Evolutionary conservation across 768 basidiomycete species (phyloP), one percentile per base, ranked within the genome.

Genomic region (Russula sp.): DNA sequence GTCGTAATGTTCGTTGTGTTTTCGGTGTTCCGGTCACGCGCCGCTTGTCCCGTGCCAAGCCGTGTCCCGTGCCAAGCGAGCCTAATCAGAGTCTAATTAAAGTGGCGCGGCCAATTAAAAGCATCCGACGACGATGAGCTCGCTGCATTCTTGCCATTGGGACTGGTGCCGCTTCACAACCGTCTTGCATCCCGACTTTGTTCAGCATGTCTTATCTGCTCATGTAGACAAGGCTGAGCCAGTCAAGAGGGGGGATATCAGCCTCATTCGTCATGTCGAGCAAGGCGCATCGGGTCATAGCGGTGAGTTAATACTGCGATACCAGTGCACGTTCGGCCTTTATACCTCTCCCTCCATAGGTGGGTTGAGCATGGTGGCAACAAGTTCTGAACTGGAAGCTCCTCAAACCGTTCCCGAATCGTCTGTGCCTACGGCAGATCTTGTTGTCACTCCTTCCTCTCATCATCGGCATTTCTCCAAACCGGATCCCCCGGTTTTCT

Each of bases 141-240:
- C 62, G 10, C 45, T 63, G 1, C 62, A 63, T 20, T 63, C 62
- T 43, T 66, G 64, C 36, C 64, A 35, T 16, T 65, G 64, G 64
- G 63, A 65, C 14, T 59, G 63, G 56, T 65, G 64, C 10, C 64
- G 63, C 45, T 63, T 53, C 55, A 64, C 64, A 29, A 57, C 56
- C 0, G 55, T 35, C 1, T 20, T 11, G 3, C 64, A 65, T 16
- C 20, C 52, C 2, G 43, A 52, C 13, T 50, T 65, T 25, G 61
- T 65, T n/a, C 22, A 43, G 35, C 64, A 65, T 34, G 64, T 65
- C 5, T 38, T 65, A 43, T 39, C 29, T 7, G 18, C 11, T 13
- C 64, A 65, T 32, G 20, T 65, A 22, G 52, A 64, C n/a, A 65
- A 45, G 8, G 63, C 64, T 4, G 41, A 58, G 14, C 63, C 64